Percentiles rank a stretch among this genome's conserved stretches.
phyloP scores from a whole-genome alignment of 257 asterid genomes.

The Gynochthodes officinalis region DNA sequence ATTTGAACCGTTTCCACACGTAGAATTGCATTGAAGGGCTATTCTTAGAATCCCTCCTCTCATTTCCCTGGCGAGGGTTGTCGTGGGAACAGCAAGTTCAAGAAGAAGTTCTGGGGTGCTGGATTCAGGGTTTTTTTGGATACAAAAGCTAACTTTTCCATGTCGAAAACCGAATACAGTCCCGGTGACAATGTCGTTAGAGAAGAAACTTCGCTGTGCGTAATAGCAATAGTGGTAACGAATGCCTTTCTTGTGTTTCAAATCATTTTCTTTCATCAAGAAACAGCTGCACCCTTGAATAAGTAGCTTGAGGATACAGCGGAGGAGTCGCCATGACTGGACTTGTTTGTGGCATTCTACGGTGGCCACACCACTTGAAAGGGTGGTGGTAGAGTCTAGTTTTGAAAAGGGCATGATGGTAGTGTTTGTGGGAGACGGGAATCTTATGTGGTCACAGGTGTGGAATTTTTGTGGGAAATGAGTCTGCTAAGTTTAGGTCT shows the following conservation, averaged over 20 bases:
- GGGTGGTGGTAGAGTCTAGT: constrained; percentile 12
- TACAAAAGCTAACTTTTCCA: constrained; percentile 55
- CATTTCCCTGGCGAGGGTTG: constrained; percentile 59
- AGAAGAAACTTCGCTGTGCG: constrained; percentile 6
- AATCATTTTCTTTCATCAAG: constrained; percentile 32
- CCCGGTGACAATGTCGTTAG: constrained; percentile 37
- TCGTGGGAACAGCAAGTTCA: constrained; percentile 53
- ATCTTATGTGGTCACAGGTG: neutral
- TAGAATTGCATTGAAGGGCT: constrained; percentile 36
- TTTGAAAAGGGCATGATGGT: constrained; percentile 31
- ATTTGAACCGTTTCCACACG: neutral
- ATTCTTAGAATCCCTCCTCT: constrained; percentile 49
- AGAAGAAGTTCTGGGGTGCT: constrained; percentile 44
- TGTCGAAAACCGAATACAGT: constrained; percentile 47
- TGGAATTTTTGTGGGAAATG: constrained; percentile 11
- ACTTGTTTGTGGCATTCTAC: constrained; percentile 70
- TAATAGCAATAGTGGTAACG: constrained; percentile 7
- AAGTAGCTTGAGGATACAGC: constrained; percentile 46
- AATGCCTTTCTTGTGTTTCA: constrained; percentile 9
- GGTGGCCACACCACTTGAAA: constrained; percentile 32
- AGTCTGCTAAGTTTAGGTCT: neutral
- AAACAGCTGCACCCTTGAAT: constrained; percentile 57
- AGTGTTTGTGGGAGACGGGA: neutral
- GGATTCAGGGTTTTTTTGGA: constrained; percentile 51
- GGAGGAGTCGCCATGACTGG: constrained; percentile 69